Evolutionary conservation across 192 early-diverging fungal species (phyloP), one percentile per base, ranked within the genome.

Genomic region (Paraglomus brasilianum): DNA sequence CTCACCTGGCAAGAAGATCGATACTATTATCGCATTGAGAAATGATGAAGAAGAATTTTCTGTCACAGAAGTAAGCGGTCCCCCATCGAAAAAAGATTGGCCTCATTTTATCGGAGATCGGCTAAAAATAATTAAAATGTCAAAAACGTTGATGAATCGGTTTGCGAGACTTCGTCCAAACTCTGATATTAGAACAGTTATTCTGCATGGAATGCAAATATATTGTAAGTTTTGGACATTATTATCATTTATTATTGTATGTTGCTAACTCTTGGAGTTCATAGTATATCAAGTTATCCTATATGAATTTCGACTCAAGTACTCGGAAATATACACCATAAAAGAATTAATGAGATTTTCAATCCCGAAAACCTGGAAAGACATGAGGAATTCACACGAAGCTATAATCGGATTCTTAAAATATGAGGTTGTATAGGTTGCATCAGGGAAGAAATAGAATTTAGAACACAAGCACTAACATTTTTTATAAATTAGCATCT

Each of bases 391-490:
- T 43, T 42, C 30, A 2, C 14, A 66, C 40, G 47, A 51, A 48
- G 9, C 62, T 48, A 38, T 64, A 48, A 64, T 64, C 6, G 45
- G 44, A 2, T 64, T 64, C 13, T 64, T 64, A 47, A 64, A 64
- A 17, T 64, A 48, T 64, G 46, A 64, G 62, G 47, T 65, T 65
- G 22, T 64, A 64, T 64, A 48, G 41, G 39, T 64, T n/a, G 45
- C 19, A 40, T 17, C 36, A 60, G n/a, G n/a, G 36, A 42, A 60
- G 40, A 64, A 48, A 24, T 17, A 50, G 19, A 66, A 43, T 66
- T 41, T 40, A 10, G 40, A 50, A 9, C 3, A 52, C 21, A 41
- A 64, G 41, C 24, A 66, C 11, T 49, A 38, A 38, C 8, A 41
- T n/a, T 63, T 66, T 15, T 66, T 41, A 8, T 66, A 41, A 66